Conservation (phyloP, 768 basidiomycete genomes). For the Termitomyces sp. region DNA sequence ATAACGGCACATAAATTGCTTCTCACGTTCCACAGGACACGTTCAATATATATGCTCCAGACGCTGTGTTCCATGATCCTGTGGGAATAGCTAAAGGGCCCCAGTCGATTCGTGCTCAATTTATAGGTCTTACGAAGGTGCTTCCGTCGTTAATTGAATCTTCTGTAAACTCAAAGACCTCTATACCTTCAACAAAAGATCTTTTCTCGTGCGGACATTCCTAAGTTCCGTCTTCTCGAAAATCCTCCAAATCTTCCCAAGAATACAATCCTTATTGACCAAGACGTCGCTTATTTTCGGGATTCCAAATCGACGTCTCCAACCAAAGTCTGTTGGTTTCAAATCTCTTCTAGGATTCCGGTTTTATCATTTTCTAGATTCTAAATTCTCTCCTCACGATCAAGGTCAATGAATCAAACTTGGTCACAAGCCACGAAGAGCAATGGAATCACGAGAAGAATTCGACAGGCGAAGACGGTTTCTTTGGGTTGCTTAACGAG, state of each 20-base stretch:
- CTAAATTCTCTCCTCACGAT: neutral
- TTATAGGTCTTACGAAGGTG: neutral
- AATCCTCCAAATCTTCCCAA: neutral
- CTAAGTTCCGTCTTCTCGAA: neutral
- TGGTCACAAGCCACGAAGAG: neutral
- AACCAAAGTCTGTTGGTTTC: neutral
- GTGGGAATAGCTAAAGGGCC: slow-evolving; percentile 3
- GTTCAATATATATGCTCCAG: neutral
- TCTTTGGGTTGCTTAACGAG: neutral
- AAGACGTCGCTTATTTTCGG: neutral
- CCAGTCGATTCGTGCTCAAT: neutral
- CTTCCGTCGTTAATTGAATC: neutral
- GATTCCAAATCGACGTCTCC: neutral
- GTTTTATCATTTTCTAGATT: neutral
- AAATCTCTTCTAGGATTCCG: neutral
- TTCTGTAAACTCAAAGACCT: neutral
- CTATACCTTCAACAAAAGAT: neutral
- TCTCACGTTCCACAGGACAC: neutral
- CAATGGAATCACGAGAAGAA: slow-evolving; percentile 1
- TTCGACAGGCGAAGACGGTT: neutral
- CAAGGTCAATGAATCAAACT: neutral
- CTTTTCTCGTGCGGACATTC: neutral
- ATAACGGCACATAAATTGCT: too few relatives aligned
- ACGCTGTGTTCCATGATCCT: slow-evolving; percentile 4
- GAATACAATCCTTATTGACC: neutral